A percentile compares a stretch with the other conserved stretches of the same genome.
These are phyloP conservation scores for Physcomitrium patens DNA, from an alignment of 225 moss, liverwort and hornwort species.

Conservation along the genomic window DNA sequence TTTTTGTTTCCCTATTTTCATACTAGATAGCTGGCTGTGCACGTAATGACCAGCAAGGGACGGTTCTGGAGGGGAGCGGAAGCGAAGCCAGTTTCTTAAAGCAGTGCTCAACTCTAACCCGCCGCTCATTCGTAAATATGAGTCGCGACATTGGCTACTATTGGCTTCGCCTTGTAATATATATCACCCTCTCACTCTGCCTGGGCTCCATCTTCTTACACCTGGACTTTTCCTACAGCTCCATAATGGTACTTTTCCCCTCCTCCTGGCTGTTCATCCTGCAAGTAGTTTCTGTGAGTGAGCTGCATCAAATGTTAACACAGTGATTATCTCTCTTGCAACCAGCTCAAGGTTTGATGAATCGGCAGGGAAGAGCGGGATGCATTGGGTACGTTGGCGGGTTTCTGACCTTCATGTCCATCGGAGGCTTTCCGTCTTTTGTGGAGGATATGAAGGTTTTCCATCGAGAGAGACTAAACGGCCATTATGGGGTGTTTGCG, in stretches of 20 bases:
- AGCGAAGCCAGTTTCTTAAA: conserved; percentile 71
- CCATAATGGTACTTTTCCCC: conserved; percentile 42
- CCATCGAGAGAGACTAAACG: conserved; percentile 62
- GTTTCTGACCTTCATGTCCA: conserved; percentile 76
- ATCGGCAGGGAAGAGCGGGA: conserved; percentile 56
- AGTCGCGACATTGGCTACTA: conserved; percentile 80
- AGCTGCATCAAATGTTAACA: too few relatives aligned
- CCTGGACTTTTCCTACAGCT: conserved; percentile 42
- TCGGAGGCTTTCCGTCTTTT: conserved; percentile 72
- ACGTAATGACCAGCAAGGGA: conserved; percentile 46
- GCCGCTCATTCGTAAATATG: conserved; percentile 83
- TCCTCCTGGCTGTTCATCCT: not conserved
- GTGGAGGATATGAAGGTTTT: conserved; percentile 80
- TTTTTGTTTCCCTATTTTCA: too few relatives aligned
- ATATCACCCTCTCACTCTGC: conserved; percentile 58
- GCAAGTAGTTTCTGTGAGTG: too few relatives aligned
- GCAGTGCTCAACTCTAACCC: conserved; percentile 65
- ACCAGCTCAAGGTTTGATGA: too few relatives aligned
- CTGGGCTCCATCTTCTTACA: conserved; percentile 74
- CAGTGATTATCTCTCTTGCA: too few relatives aligned
- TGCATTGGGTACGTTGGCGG: conserved; percentile 68
- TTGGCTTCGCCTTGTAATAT: conserved; percentile 81
- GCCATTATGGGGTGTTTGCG: conserved; percentile 68
- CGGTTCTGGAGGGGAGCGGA: conserved; percentile 58
- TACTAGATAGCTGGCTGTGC: too few relatives aligned